phyloP scores from a whole-genome alignment of 257 asterid species.

The Paulownia fortunei region DNA sequence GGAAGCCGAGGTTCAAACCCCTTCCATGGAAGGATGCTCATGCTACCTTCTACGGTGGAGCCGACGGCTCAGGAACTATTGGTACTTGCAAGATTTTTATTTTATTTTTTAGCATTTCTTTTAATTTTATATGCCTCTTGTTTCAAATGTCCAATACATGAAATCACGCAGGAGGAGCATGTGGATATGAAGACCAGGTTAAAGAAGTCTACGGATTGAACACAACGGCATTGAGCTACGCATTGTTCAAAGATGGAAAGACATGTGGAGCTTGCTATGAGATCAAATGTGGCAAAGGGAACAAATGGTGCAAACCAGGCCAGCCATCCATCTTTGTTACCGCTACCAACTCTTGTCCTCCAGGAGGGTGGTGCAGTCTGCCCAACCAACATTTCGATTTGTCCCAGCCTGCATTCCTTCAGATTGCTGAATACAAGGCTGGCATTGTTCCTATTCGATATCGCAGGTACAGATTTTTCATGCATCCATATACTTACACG shows the following conservation, averaged over 20 bases:
- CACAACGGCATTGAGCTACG: conserved; percentile 48
- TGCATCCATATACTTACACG: no score
- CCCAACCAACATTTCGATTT: conserved; percentile 53
- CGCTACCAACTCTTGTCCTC: conserved; percentile 52
- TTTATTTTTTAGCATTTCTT: no score
- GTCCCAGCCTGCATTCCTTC: conserved; percentile 47
- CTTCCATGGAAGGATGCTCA: conserved; percentile 50
- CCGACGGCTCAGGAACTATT: conserved; percentile 51
- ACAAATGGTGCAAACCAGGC: conserved; percentile 45
- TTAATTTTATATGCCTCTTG: no score
- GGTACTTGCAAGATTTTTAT: conserved; percentile 31
- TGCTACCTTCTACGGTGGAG: conserved; percentile 57
- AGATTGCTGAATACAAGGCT: conserved; percentile 47
- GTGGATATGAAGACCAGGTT: conserved; percentile 44
- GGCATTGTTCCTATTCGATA: conserved; percentile 49
- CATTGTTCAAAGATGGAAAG: conserved; percentile 41
- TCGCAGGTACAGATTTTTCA: conserved; percentile 36
- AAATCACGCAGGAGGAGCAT: conserved; percentile 55
- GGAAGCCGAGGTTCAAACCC: neutral
- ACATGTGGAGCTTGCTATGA: conserved; percentile 56
- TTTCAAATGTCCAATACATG: no score
- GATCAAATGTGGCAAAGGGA: conserved; percentile 43
- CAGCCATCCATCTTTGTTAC: conserved; percentile 28
- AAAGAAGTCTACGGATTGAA: conserved; percentile 38
- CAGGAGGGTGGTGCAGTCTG: conserved; percentile 48